Base-by-base conservation (phyloP, 441 rosid species). In the Gossypium gossypioides region DNA sequence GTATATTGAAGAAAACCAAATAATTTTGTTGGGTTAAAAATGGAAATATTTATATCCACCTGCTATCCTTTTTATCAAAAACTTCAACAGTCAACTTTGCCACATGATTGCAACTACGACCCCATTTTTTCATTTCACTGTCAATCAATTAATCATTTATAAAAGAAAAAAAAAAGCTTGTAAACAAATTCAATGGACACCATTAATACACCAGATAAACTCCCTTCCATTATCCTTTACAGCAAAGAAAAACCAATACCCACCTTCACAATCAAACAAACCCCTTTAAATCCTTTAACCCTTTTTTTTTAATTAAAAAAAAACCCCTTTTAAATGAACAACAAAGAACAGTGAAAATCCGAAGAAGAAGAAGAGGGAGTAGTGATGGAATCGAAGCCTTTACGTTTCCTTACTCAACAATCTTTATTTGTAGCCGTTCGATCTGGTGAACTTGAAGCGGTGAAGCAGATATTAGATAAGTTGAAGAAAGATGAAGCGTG, bases 361-460 rank as follows among this genome's bases (percentile, higher is more conserved):
- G 46, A 61, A n/a, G 18, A 3, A 24, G 9, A 55, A 46, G 56
- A 19, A 62, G 52, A 46, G 15, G 37, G 1, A 6, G 5, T 24
- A 6, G 13, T 44, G 79, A 85, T 90, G 92, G 98, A 89, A 71
- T 82, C 88, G 44, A 93, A 89, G 84, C 82, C 91, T 67, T 81
- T 87, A 40, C 84, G 86, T 74, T 90, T 91, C 86, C 77, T 87
- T 71, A 81, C 87, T 72, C 89, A 88, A 77, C 98, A 87, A 75
- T 84, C 89, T 50, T 88, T 94, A 83, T 92, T 91, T 83, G 79
- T 86, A 6, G 89, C 93, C 40, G 90, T 85, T 74, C 86, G 89
- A 86, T 87, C 91, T 72, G 91, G 85, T 21, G 91, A 90, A 75
- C 78, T 91, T 29, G 77, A 73, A 3, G 57, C 86, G 55, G 71